Evolutionary conservation across 345 rosid species (phyloP).

Genomic region (Laguncularia racemosa): DNA sequence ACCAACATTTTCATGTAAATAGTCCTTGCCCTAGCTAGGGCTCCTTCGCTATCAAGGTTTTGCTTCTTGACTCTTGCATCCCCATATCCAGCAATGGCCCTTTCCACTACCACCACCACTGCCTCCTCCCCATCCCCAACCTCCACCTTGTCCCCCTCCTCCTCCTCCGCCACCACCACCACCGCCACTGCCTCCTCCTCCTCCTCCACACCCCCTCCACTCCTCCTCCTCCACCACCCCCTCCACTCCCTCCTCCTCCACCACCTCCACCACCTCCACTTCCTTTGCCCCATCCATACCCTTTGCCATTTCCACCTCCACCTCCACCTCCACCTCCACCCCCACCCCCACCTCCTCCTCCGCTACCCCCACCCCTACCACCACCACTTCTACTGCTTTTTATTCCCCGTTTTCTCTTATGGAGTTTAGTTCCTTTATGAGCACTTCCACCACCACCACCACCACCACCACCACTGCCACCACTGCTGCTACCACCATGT

Average conservation of each 20-base stretch:
- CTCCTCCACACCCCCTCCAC: constrained; percentile 12
- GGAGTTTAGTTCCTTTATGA: too few species aligned
- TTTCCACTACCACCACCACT: constrained; percentile 22
- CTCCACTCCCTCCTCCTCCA: constrained; percentile 9
- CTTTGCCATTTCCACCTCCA: constrained; percentile 21
- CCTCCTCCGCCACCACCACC: constrained; percentile 6
- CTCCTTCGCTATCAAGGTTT: not conserved
- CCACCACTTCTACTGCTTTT: not conserved
- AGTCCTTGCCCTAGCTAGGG: not conserved
- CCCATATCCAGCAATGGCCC: constrained; percentile 43
- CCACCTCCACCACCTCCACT: constrained; percentile 35
- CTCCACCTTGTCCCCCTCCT: constrained; percentile 11
- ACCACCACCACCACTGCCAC: too few species aligned
- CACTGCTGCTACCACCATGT: too few species aligned
- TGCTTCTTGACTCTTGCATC: constrained; percentile 20
- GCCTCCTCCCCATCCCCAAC: constrained; percentile 10
- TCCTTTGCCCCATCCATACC: constrained; percentile 23
- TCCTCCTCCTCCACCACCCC: not conserved
- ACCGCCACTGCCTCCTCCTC: not conserved
- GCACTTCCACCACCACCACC: too few species aligned
- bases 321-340: constrained; percentile 21
- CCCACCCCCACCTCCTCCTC: not conserved
- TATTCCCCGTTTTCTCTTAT: constrained; percentile 6
- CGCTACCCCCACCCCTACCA: constrained; percentile 9
- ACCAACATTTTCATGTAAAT: too few species aligned